phyloP scores from a whole-genome alignment of 2,329 filamentous ascomycete genomes.

The Parascedosporium putredinis region DNA sequence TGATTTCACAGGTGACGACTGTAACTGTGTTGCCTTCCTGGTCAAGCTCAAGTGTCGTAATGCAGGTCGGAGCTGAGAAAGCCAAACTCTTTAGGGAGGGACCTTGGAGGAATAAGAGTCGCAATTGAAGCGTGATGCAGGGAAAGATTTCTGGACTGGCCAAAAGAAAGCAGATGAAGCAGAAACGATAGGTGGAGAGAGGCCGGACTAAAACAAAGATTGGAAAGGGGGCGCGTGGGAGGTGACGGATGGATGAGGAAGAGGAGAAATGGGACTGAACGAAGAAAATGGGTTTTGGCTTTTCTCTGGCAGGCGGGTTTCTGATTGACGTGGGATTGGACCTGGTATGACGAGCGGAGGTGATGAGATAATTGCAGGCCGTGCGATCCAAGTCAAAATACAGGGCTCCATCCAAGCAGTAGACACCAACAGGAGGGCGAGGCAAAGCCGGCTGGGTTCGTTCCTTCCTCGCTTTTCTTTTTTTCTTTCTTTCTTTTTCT shows the following conservation, averaged over 20 bases:
- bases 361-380: conserved; percentile 4
- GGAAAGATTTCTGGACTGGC: background rate
- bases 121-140: background rate
- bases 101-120: no score
- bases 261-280: background rate
- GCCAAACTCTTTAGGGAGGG: no score
- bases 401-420: no score
- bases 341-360: conserved; percentile 5
- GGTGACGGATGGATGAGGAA: background rate
- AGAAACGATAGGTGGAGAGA: background rate
- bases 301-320: background rate
- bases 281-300: background rate
- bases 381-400: conserved; percentile 1
- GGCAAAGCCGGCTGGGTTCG: background rate
- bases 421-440: no score
- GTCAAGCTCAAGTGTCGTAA: background rate
- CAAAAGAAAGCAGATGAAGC: background rate
- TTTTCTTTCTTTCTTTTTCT: no score
- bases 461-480: background rate
- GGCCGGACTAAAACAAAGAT: background rate
- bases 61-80: background rate
- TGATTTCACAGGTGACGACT: no score
- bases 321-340: conserved; percentile 6
- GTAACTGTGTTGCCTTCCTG: background rate
- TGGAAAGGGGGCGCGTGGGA: background rate